Conservation (phyloP, 2,329 filamentous ascomycete species). For the Gaeumannomyces sp. region DNA sequence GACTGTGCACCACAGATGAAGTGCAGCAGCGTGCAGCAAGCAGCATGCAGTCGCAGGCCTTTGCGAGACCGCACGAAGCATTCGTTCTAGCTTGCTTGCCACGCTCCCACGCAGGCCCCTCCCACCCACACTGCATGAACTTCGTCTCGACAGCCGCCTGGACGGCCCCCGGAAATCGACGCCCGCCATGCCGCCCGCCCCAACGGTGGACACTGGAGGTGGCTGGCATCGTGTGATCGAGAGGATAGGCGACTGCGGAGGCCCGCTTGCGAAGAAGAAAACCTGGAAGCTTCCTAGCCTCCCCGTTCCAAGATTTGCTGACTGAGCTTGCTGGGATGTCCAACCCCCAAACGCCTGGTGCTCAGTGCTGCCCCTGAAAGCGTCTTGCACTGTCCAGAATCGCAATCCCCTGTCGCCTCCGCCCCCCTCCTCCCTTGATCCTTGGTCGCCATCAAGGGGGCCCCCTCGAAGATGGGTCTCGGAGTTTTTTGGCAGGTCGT, state of each 20-base stretch:
- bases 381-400: not conserved
- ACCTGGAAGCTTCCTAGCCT: not conserved
- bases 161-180: not conserved
- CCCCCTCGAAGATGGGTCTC: not conserved
- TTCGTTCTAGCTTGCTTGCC: not conserved
- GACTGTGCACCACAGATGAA: not conserved
- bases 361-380: not conserved
- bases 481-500: constrained; percentile 1
- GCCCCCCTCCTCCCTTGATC: not conserved
- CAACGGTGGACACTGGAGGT: not conserved
- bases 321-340: too few relatives aligned
- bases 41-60: not conserved
- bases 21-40: not conserved
- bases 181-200: not conserved
- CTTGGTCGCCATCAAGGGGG: not conserved
- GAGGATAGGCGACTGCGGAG: not conserved
- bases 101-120: not conserved
- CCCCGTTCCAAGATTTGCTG: not conserved
- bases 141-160: constrained; percentile 3
- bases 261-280: not conserved
- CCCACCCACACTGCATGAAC: not conserved
- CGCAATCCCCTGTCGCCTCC: not conserved
- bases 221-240: not conserved
- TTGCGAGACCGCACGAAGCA: not conserved
- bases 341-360: too few relatives aligned